These are phyloP conservation scores for Tricholomella constricta DNA, from an alignment of 768 basidiomycete species.

Conservation along the genomic window DNA sequence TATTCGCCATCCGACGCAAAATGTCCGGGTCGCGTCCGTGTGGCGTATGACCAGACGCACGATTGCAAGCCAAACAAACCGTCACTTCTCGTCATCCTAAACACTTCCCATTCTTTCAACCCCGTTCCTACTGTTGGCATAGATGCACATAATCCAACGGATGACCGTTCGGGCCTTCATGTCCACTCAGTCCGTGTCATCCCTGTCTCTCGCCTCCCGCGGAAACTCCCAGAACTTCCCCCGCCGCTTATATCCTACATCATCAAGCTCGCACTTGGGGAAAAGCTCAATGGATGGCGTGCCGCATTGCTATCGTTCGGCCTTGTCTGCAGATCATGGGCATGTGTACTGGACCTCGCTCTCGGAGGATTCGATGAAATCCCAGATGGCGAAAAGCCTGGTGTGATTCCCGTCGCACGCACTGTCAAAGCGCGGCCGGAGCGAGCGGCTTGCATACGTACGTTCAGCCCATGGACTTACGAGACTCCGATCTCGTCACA, in stretches of 20 bases:
- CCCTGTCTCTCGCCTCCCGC: not conserved
- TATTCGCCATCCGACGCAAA: not conserved
- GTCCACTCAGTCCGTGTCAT: constrained; percentile 2
- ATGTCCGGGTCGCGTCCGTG: not conserved
- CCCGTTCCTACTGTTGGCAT: not conserved
- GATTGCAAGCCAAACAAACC: not conserved
- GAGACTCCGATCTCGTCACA: not conserved
- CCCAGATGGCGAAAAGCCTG: constrained; percentile 1
- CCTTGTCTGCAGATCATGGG: constrained; percentile 11
- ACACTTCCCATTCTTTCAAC: constrained; percentile 1
- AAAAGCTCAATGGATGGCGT: constrained; percentile 6
- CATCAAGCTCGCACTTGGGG: not conserved
- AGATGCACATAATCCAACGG: not conserved
- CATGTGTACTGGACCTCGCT: constrained; percentile 4
- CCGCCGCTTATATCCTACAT: not conserved
- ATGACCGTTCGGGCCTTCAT: not conserved
- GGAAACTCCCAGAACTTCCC: not conserved
- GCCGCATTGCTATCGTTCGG: not conserved
- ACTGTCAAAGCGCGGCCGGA: not conserved
- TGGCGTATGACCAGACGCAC: constrained; percentile 4
- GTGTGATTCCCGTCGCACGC: constrained; percentile 2
- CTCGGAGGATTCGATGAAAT: constrained; percentile 5
- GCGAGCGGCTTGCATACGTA: constrained; percentile 6
- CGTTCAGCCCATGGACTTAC: constrained; percentile 1
- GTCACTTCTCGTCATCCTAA: constrained; percentile 1